Conservation (phyloP, 306 rosid species). For the Sphenostylis stenocarpa region DNA sequence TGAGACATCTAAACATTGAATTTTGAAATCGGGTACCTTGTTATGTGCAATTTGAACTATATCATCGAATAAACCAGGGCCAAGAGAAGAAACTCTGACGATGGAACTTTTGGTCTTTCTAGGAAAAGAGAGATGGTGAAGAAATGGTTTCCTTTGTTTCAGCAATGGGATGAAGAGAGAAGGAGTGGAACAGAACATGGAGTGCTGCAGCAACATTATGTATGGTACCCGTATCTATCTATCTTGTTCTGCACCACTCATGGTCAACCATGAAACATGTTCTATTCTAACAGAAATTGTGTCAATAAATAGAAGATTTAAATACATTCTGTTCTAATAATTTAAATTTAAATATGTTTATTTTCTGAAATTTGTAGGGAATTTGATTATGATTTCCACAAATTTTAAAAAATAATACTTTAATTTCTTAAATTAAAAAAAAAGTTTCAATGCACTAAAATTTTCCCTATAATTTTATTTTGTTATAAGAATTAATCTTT, state of each 20-base stretch:
- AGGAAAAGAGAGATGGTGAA: constrained; percentile 17
- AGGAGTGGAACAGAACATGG: constrained; percentile 32
- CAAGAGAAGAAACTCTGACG: constrained; percentile 39
- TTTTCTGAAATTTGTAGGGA: too few relatives aligned
- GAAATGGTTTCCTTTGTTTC: constrained; percentile 21
- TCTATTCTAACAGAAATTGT: background rate
- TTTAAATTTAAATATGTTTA: too few relatives aligned
- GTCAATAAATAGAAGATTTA: background rate
- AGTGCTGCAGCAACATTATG: constrained; percentile 40
- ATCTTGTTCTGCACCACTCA: background rate
- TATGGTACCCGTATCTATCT: background rate
- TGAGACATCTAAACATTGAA: background rate
- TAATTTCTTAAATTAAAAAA: too few relatives aligned
- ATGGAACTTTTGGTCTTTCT: constrained; percentile 35
- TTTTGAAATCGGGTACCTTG: constrained; percentile 53
- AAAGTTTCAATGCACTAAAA: too few relatives aligned
- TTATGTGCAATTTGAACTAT: constrained; percentile 63
- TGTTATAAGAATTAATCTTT: too few relatives aligned
- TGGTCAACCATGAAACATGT: constrained; percentile 2
- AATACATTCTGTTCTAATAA: too few relatives aligned
- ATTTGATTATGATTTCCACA: too few relatives aligned
- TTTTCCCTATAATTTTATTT: too few relatives aligned
- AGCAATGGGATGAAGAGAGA: background rate
- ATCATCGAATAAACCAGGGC: constrained; percentile 47
- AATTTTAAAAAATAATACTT: too few relatives aligned